Evolutionary conservation across 2,329 filamentous ascomycete genomes (phyloP).

Genomic region (Ceratocystis smalleyi): DNA sequence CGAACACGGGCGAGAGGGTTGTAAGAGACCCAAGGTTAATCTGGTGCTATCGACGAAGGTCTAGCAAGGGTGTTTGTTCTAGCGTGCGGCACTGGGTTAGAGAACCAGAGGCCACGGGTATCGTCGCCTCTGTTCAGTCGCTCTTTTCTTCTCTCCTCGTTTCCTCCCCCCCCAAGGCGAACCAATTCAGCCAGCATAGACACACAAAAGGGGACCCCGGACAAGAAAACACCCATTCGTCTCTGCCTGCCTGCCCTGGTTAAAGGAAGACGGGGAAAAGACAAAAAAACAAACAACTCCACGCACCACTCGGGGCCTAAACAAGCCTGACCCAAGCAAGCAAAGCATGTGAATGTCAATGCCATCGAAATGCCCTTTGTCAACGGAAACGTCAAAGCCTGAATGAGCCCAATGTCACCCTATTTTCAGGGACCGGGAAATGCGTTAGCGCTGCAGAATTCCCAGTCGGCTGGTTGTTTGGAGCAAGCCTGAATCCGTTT

Average conservation of each 20-base stretch:
- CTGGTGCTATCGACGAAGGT: not conserved
- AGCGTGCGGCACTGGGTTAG: not conserved
- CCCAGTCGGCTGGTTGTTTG: not conserved
- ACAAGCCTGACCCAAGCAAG: too few species aligned
- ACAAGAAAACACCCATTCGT: too few species aligned
- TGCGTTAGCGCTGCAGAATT: not conserved
- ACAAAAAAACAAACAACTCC: too few species aligned
- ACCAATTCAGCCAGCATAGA: too few species aligned
- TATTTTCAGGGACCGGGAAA: not conserved
- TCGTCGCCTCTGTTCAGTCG: not conserved
- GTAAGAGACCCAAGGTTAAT: not conserved
- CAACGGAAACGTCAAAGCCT: slow-evolving; percentile 6
- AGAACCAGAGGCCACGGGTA: not conserved
- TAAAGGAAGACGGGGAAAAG: too few species aligned
- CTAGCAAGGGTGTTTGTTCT: not conserved
- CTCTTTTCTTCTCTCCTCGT: not conserved
- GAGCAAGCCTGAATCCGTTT: not conserved
- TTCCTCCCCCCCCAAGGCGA: too few species aligned
- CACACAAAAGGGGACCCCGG: too few species aligned
- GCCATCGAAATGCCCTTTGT: not conserved
- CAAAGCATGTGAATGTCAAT: not conserved
- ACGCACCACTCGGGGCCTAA: too few species aligned
- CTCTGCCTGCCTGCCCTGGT: too few species aligned
- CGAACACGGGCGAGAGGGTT: not conserved
- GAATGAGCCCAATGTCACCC: not conserved